Conservation (phyloP, 1,284 basidiomycete species). For the Paramarasmius palmivorus region DNA sequence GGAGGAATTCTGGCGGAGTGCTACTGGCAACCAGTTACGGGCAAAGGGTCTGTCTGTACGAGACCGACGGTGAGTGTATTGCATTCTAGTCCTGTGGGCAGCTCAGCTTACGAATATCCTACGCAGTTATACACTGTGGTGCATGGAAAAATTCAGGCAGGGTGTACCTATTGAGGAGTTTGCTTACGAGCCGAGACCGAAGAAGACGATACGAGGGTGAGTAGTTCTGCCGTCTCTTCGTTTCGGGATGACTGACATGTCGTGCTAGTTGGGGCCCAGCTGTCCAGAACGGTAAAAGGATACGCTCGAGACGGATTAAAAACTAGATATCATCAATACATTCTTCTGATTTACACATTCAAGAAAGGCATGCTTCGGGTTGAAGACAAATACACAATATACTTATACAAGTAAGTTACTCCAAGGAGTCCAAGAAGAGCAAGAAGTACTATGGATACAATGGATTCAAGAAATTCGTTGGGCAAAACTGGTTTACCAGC, state of each 20-base stretch:
- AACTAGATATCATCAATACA: constrained; percentile 10
- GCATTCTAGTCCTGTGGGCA: not conserved
- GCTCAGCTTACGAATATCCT: constrained; percentile 6
- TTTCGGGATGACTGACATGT: constrained; percentile 34
- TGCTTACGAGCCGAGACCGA: constrained; percentile 62
- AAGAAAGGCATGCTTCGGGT: too few species aligned
- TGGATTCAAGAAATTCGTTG: too few species aligned
- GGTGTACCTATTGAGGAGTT: constrained; percentile 57
- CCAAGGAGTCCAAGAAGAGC: too few species aligned
- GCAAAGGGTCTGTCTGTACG: constrained; percentile 62
- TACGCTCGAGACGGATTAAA: constrained; percentile 58
- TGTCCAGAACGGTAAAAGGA: constrained; percentile 74
- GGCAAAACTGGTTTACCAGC: too few species aligned
- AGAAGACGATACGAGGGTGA: constrained; percentile 78
- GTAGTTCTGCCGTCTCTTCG: constrained; percentile 26
- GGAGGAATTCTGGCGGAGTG: constrained; percentile 66
- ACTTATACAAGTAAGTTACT: constrained; percentile 1
- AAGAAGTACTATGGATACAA: too few species aligned
- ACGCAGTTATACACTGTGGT: constrained; percentile 77
- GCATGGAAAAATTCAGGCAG: constrained; percentile 75
- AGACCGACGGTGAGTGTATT: constrained; percentile 60
- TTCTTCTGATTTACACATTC: not conserved
- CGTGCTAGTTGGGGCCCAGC: constrained; percentile 42
- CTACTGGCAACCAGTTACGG: constrained; percentile 56
- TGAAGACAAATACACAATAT: not conserved